Evolutionary conservation across 1,284 basidiomycete genomes (phyloP).

Genomic region (Inonotus hispidus): DNA sequence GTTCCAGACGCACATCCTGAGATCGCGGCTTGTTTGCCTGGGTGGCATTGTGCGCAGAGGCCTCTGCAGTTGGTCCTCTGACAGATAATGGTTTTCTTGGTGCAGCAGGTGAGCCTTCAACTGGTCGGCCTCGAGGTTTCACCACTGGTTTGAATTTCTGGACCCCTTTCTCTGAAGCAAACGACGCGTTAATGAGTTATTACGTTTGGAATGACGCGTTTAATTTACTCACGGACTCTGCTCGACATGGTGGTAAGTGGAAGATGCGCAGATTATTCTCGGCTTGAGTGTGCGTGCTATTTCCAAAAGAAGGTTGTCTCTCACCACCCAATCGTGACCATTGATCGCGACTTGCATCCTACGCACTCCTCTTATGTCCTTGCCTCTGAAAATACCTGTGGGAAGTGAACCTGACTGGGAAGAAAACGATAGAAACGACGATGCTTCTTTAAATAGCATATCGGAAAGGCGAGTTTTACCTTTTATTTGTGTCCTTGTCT

Average conservation of each 20-base stretch:
- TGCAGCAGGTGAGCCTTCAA: not conserved
- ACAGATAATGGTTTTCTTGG: constrained; percentile 7
- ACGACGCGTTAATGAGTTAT: constrained; percentile 12
- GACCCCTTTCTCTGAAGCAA: constrained; percentile 57
- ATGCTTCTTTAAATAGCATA: constrained; percentile 36
- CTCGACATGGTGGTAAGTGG: constrained; percentile 48
- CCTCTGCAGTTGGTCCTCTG: not conserved
- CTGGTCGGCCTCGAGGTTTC: constrained; percentile 44
- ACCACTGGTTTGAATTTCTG: constrained; percentile 58
- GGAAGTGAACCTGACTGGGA: constrained; percentile 57
- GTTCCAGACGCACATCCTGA: not conserved
- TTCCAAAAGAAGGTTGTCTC: not conserved
- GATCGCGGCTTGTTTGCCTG: not conserved
- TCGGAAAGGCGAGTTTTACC: constrained; percentile 47
- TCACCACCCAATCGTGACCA: not conserved
- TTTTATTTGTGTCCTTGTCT: not conserved
- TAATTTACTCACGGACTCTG: constrained; percentile 65
- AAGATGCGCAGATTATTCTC: not conserved
- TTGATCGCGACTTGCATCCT: not conserved
- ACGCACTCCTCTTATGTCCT: constrained; percentile 2
- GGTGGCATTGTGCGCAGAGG: not conserved
- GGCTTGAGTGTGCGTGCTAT: not conserved
- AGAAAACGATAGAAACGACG: constrained; percentile 33
- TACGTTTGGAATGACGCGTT: not conserved
- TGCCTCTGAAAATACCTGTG: constrained; percentile 42